Base-by-base conservation (phyloP, 306 rosid species). In the Cicer chorassanicum region DNA sequence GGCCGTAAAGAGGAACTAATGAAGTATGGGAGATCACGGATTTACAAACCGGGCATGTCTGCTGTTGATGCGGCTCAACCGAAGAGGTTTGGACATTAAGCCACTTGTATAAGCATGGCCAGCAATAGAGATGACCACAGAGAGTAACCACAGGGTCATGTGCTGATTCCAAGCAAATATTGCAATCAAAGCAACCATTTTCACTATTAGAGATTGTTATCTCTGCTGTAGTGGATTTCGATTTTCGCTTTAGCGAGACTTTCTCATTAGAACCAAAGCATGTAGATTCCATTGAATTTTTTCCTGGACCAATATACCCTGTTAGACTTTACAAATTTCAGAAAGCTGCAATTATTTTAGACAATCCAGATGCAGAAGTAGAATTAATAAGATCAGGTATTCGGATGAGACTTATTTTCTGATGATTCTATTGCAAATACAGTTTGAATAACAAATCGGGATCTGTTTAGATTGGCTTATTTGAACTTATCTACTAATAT, bases 31-130 rank as follows among this genome's bases (percentile, higher is more conserved):
- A 83, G 64, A 93, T 88, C 79, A 73, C 81, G 16, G 98, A 81
- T 83, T 93, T 90, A 80, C 98, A 93, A 79, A 91, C 90, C 0
- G 98, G 98, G 70, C 98, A 93, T 18, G 90, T 78, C 6, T 55
- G 84, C 39, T 67, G 82, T 75, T 79, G 79, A 13, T 89, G 81
- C 16, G 65, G 68, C 71, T 88, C 88, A 29, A 80, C 84, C 0
- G 85, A 71, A n/a, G 89, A 74, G 68, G 16, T 78, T 57, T 85
- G 86, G 9, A 88, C 89, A 43, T 85, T 84, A 62, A 93, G 86
- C 98, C 98, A 93, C 82, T 80, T 86, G 84, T 91, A 93, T 71
- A 93, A 88, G 85, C 98, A 93, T 1, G 94, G 93, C 96, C 98
- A 93, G 83, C 98, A 93, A 80, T 83, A 93, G 0, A 93, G 84